Base-by-base conservation (phyloP, 2,329 filamentous ascomycete species). In the Talaromyces islandicus region DNA sequence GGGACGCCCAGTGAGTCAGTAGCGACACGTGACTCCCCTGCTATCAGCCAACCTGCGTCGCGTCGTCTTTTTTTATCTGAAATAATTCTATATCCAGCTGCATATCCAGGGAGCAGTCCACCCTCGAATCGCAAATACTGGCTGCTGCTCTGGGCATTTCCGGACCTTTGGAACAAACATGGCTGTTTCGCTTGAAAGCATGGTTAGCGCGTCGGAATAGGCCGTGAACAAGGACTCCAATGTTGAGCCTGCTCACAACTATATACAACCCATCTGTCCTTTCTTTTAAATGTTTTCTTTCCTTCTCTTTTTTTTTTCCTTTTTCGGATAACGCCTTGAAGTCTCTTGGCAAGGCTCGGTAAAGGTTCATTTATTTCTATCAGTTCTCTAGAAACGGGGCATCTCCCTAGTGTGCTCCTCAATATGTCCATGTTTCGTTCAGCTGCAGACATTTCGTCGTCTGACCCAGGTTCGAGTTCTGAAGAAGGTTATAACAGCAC, bases 391-490 rank as follows among this genome's bases (percentile, higher is more conserved):
- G 21, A 57, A n/a, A 48, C 54, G 19, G 41, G 56, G 27, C 46
- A 30, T 35, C 25, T 50, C 57, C 57, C 19, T 56, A 30, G 54
- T 53, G 30, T 54, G 24, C 25, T 54, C 43, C 29, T 55, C 62
- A 70, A 62, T 4, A 75, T 76, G 73, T 77, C 74, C 21, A 71
- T 77, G 70, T 77, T 77, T 62, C 70, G 69, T 58, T 71, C 74
- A 56, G 69, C 74, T 30, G 70, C 69, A 27, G 75, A 77, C 17
- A 66, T 71, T 35, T 71, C 73, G 7, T 75, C 73, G 7, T 76
- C 73, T 4, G 72, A 73, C 50, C 67, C 70, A 10, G 66, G 71
- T 54, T 69, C 67, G 4, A 68, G 63, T n/a, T 68, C 68, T 0
- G 68, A 73, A 19, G 66, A 66, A 54, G 64, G 55, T 41, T 65